Percentiles rank a stretch among this genome's conserved stretches.
Conservation (phyloP, 1,284 basidiomycete genomes). For the Austropuccinia psidii region DNA sequence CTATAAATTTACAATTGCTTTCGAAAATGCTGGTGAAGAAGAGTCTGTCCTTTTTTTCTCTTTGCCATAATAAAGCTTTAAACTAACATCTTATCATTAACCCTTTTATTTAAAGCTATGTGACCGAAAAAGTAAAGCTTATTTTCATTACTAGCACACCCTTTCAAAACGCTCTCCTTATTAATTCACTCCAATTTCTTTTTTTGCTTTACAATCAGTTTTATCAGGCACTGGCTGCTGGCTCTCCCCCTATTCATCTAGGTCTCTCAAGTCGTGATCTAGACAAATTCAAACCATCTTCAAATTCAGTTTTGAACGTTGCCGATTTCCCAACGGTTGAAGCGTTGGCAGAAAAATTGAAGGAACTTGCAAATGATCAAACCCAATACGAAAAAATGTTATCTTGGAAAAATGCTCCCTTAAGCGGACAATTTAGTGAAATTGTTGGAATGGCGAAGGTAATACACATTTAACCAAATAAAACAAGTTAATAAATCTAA, state of each 20-base stretch:
- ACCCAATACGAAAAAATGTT: neutral
- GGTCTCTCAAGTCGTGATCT: neutral
- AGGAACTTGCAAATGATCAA: neutral
- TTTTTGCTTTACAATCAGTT: neutral
- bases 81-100: neutral
- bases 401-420: conserved; percentile 1
- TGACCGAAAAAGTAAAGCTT: conserved; percentile 10
- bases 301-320: conserved; percentile 5
- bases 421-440: neutral
- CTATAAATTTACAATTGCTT: conserved; percentile 23
- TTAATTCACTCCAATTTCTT: neutral
- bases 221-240: conserved; percentile 13
- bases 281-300: conserved; percentile 16
- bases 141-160: no score
- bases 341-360: neutral
- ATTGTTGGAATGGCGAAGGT: conserved; percentile 6
- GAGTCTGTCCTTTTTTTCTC: neutral
- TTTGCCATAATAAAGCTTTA: neutral
- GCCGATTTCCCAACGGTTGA: neutral
- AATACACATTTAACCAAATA: neutral
- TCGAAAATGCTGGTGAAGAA: conserved; percentile 27
- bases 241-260: conserved; percentile 12
- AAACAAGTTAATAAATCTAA: neutral
- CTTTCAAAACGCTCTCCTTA: neutral
- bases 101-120: neutral